Percentiles rank a stretch among this genome's conserved stretches.
These are phyloP conservation scores for Apostasia ramifera DNA, from an alignment of 106 monocot genomes.

Conservation along the genomic window DNA sequence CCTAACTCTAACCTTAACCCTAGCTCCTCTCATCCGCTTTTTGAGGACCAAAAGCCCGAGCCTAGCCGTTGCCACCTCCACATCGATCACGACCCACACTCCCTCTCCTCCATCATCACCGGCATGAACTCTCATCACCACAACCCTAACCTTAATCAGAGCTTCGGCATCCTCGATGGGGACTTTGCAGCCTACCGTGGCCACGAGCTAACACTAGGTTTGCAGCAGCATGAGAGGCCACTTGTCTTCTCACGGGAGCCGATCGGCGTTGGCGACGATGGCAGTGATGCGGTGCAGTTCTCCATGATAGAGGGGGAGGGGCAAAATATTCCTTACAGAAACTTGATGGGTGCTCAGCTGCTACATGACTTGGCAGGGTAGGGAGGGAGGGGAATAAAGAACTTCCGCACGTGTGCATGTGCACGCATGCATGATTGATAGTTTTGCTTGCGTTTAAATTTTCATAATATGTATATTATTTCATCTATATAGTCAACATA, in stretches of 20 bases:
- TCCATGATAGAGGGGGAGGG: slow-evolving; percentile 27
- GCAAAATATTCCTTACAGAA: slow-evolving; percentile 31
- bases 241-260: slow-evolving; percentile 14
- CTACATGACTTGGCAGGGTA: slow-evolving; percentile 31
- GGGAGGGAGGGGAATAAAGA: neutral
- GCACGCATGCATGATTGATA: neutral
- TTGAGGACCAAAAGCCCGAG: slow-evolving; percentile 10
- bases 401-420: neutral
- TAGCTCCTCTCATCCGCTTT: neutral
- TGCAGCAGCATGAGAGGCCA: slow-evolving; percentile 27
- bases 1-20: slow-evolving; percentile 24
- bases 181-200: slow-evolving; percentile 27
- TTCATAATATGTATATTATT: neutral
- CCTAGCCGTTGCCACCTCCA: neutral
- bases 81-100: slow-evolving; percentile 4
- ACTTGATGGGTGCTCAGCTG: slow-evolving; percentile 35
- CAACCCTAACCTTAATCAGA: neutral
- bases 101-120: slow-evolving; percentile 30
- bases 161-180: slow-evolving; percentile 13
- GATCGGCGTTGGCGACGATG: slow-evolving; percentile 14
- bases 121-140: neutral
- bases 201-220: slow-evolving; percentile 25
- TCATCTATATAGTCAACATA: neutral
- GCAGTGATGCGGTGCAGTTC: slow-evolving; percentile 22
- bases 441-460: neutral